Evolutionary conservation across 192 early-diverging fungal species (phyloP).

Genomic region (Backusella parvicylindrica): DNA sequence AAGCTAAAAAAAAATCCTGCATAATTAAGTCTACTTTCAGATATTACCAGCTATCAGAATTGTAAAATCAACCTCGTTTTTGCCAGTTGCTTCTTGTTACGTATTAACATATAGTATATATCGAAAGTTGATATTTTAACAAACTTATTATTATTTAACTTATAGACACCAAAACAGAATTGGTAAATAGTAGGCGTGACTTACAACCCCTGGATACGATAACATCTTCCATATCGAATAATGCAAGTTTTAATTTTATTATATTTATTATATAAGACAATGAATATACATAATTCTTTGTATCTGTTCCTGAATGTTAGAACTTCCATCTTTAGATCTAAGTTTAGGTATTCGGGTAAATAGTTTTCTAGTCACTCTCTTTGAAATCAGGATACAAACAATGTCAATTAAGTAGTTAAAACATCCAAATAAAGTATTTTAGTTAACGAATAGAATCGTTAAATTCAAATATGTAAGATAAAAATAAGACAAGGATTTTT

Average conservation of each 20-base stretch:
- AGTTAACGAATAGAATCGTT: too few species aligned
- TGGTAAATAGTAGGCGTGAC: background rate
- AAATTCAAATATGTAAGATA: too few species aligned
- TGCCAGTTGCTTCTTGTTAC: background rate
- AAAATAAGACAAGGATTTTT: too few species aligned
- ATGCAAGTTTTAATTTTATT: background rate
- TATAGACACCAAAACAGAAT: background rate
- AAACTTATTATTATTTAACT: too few species aligned
- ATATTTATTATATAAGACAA: background rate
- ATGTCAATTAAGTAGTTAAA: too few species aligned
- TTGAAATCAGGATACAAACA: too few species aligned
- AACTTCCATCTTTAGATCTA: too few species aligned
- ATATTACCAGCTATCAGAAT: background rate
- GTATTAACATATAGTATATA: background rate
- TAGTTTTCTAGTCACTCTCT: too few species aligned
- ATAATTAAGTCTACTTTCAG: background rate
- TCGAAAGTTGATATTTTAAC: background rate
- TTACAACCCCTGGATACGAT: background rate
- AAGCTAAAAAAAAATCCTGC: background rate
- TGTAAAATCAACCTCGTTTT: background rate
- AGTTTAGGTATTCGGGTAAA: too few species aligned
- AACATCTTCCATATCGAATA: background rate
- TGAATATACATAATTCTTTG: too few species aligned
- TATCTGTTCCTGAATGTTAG: too few species aligned
- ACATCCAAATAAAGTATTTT: too few species aligned